These are phyloP conservation scores for Fusarium pseudonygamai DNA, from an alignment of 2,329 filamentous ascomycete genomes.

Conservation along the genomic window DNA sequence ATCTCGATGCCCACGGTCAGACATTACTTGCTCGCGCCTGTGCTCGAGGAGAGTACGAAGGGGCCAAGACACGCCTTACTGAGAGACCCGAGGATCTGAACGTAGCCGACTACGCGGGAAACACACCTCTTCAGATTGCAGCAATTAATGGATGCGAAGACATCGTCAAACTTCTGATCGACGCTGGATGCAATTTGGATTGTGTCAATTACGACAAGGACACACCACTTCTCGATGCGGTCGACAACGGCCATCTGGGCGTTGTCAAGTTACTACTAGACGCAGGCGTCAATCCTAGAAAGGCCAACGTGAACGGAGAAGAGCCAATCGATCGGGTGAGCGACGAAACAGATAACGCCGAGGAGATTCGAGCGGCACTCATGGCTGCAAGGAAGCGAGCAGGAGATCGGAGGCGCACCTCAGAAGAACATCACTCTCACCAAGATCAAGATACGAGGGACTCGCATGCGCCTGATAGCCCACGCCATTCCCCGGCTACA, in stretches of 20 bases:
- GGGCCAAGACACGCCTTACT: slow-evolving; percentile 76
- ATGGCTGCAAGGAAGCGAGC: slow-evolving; percentile 67
- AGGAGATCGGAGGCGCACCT: slow-evolving; percentile 63
- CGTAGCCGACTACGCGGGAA: slow-evolving; percentile 92
- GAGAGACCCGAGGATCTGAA: slow-evolving; percentile 90
- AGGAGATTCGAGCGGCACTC: slow-evolving; percentile 78
- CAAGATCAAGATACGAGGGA: slow-evolving; percentile 61
- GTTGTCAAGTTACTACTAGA: slow-evolving; percentile 86
- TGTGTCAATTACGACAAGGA: slow-evolving; percentile 84
- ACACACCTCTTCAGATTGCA: slow-evolving; percentile 93
- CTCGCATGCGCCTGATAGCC: slow-evolving; percentile 66
- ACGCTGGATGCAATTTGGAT: slow-evolving; percentile 85
- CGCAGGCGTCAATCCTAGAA: slow-evolving; percentile 89
- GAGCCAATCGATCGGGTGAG: slow-evolving; percentile 88
- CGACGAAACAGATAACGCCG: slow-evolving; percentile 78
- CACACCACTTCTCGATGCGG: slow-evolving; percentile 93
- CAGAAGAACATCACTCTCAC: slow-evolving; percentile 64
- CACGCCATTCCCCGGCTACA: slow-evolving; percentile 64
- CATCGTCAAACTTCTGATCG: slow-evolving; percentile 87
- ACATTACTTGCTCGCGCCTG: slow-evolving; percentile 91
- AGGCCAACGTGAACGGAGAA: slow-evolving; percentile 90
- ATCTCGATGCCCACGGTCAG: slow-evolving; percentile 90
- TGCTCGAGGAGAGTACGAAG: slow-evolving; percentile 83
- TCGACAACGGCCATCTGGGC: slow-evolving; percentile 91
- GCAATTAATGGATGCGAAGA: slow-evolving; percentile 86